These are phyloP conservation scores for Sarocladiaceae sp. DNA, from an alignment of 2,329 filamentous ascomycete genomes.

Conservation along the genomic window DNA sequence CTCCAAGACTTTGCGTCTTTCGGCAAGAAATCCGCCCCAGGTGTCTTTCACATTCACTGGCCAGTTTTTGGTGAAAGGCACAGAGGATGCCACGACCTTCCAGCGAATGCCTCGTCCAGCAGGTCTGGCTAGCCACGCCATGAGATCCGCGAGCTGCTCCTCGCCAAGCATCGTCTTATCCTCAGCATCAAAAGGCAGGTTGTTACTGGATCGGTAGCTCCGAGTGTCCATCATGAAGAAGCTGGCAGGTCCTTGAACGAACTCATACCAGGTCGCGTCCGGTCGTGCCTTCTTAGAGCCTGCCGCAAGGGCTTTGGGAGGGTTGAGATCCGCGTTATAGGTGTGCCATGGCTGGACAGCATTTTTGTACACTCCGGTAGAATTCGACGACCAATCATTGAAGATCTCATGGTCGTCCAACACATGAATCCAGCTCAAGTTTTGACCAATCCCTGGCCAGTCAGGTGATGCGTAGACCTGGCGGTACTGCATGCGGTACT, in stretches of 20 bases:
- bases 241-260: constrained; percentile 82
- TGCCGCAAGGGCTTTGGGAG: constrained; percentile 58
- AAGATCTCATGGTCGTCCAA: constrained; percentile 95
- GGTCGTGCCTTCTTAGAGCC: constrained; percentile 29
- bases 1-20: constrained; percentile 75
- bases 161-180: constrained; percentile 85
- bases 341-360: constrained; percentile 81
- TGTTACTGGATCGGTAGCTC: constrained; percentile 72
- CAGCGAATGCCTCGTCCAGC: constrained; percentile 66
- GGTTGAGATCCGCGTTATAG: constrained; percentile 84
- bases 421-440: constrained; percentile 96
- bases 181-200: constrained; percentile 52
- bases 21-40: constrained; percentile 86
- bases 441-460: constrained; percentile 70
- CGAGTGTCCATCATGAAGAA: constrained; percentile 96
- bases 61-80: constrained; percentile 99
- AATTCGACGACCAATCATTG: constrained; percentile 87
- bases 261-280: constrained; percentile 80
- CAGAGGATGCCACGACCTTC: constrained; percentile 88
- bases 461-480: constrained; percentile 95
- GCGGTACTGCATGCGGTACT: constrained; percentile 88
- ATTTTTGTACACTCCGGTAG: constrained; percentile 71
- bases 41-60: constrained; percentile 82
- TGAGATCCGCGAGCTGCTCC: constrained; percentile 73
- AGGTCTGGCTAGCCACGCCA: constrained; percentile 61